Conservation (phyloP, 805 yeast genomes). For the Torulaspora indica region DNA sequence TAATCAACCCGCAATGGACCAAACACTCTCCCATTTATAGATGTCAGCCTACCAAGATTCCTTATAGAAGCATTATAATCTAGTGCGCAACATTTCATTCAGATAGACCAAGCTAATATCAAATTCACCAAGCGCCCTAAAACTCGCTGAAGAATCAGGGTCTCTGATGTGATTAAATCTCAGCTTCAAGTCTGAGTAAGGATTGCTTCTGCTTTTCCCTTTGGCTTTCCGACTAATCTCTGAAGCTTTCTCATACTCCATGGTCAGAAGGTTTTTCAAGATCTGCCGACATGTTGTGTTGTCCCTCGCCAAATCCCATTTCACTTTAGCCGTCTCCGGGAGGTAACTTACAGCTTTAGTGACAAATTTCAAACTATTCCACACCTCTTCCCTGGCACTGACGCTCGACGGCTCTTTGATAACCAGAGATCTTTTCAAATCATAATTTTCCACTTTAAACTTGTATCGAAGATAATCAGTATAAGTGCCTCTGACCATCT, state of each 20-base stretch:
- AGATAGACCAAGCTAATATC: conserved; percentile 26
- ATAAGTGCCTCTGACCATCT: conserved; percentile 27
- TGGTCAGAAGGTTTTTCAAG: conserved; percentile 28
- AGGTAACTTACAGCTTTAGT: conserved; percentile 20
- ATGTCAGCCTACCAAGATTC: neutral
- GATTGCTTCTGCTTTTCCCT: neutral
- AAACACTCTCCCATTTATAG: neutral
- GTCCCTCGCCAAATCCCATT: conserved; percentile 14
- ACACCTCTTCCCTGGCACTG: conserved; percentile 7
- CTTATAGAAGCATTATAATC: conserved; percentile 12
- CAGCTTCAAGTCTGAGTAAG: conserved; percentile 12
- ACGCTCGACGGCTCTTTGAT: conserved; percentile 9
- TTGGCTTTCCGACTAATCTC: conserved; percentile 9
- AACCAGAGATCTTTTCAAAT: conserved; percentile 19
- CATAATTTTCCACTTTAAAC: conserved; percentile 29
- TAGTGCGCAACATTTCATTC: conserved; percentile 28
- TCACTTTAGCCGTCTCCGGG: conserved; percentile 8
- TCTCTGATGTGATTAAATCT: conserved; percentile 18
- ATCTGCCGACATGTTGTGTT: conserved; percentile 24
- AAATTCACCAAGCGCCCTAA: conserved; percentile 21
- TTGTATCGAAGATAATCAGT: conserved; percentile 29
- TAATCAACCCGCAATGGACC: no score
- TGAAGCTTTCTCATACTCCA: conserved; percentile 26
- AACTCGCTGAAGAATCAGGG: conserved; percentile 1
- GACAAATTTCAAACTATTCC: conserved; percentile 26